Percentiles rank a stretch among this genome's conserved stretches.
These are phyloP conservation scores for Starmera caribaea DNA, from an alignment of 805 yeast species.

Conservation along the genomic window DNA sequence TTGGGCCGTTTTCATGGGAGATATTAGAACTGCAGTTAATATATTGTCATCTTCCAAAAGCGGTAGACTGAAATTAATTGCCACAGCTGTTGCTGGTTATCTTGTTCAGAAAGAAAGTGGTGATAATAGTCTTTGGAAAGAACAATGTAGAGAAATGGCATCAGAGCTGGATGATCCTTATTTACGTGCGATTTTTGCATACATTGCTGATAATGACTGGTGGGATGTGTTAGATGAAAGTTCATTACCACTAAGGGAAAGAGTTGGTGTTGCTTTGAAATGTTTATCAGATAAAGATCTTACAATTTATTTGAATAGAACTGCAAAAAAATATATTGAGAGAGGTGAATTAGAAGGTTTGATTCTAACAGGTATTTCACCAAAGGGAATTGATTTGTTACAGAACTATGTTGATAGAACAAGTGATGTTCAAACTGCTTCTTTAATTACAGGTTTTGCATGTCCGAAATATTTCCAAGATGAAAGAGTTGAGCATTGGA, in stretches of 20 bases:
- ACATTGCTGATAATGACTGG: constrained; percentile 91
- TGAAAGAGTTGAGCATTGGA: constrained; percentile 69
- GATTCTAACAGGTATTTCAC: constrained; percentile 86
- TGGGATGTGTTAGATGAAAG: constrained; percentile 90
- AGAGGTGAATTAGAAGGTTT: constrained; percentile 89
- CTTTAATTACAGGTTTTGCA: constrained; percentile 70
- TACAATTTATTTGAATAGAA: constrained; percentile 55
- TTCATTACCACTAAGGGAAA: constrained; percentile 77
- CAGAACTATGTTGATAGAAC: constrained; percentile 86
- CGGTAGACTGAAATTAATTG: constrained; percentile 66
- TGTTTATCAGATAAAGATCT: constrained; percentile 76
- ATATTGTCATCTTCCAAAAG: constrained; percentile 68
- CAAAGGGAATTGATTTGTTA: constrained; percentile 66
- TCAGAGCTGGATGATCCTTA: constrained; percentile 87
- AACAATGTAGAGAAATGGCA: constrained; percentile 82
- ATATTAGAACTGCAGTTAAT: constrained; percentile 69
- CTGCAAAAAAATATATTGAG: constrained; percentile 60
- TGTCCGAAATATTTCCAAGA: constrained; percentile 78
- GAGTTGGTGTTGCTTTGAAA: constrained; percentile 84
- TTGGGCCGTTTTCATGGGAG: constrained; percentile 94
- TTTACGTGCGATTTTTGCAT: constrained; percentile 85
- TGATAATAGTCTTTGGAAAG: constrained; percentile 62
- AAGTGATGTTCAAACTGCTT: constrained; percentile 86
- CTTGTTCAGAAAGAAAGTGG: constrained; percentile 49
- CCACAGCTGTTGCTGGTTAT: constrained; percentile 91